Evolutionary conservation across 441 rosid species (phyloP).

Genomic region (Geranium incanum): DNA sequence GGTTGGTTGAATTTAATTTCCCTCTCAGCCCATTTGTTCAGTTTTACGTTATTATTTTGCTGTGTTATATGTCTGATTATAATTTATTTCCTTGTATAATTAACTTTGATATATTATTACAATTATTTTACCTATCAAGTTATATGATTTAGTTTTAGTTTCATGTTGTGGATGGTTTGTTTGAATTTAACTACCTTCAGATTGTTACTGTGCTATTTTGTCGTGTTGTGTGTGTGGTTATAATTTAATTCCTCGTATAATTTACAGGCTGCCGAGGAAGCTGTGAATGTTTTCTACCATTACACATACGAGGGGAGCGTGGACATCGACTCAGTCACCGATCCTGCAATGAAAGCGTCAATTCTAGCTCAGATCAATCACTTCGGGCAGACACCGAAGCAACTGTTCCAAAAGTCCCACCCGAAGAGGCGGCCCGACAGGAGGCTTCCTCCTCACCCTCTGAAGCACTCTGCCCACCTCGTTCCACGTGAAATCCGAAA

Average conservation of each 20-base stretch:
- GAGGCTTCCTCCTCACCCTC: constrained; percentile 76
- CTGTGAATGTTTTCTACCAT: constrained; percentile 92
- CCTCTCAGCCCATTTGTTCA: background rate
- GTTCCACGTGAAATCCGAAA: constrained; percentile 84
- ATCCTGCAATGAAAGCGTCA: constrained; percentile 95
- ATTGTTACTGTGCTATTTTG: background rate
- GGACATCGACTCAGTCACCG: constrained; percentile 86
- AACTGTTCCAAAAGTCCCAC: constrained; percentile 79
- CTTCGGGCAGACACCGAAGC: constrained; percentile 97
- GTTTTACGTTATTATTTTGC: too few species aligned
- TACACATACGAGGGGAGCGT: constrained; percentile 96
- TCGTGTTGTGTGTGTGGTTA: constrained; percentile 16
- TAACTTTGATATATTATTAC: background rate
- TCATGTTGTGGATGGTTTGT: background rate
- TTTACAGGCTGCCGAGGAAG: constrained; percentile 92
- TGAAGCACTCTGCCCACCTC: constrained; percentile 73
- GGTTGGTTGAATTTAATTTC: constrained; percentile 5
- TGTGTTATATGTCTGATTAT: too few species aligned
- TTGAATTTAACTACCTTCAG: constrained; percentile 1
- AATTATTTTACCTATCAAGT: background rate
- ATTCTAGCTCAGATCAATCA: constrained; percentile 94
- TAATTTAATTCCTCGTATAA: constrained; percentile 18
- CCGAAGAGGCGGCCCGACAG: constrained; percentile 67
- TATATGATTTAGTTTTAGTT: background rate
- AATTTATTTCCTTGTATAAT: too few species aligned